Percentiles rank a stretch among this genome's conserved stretches.
phyloP scores from a whole-genome alignment of 2,329 filamentous ascomycete genomes.

The Aspergillus awamori region DNA sequence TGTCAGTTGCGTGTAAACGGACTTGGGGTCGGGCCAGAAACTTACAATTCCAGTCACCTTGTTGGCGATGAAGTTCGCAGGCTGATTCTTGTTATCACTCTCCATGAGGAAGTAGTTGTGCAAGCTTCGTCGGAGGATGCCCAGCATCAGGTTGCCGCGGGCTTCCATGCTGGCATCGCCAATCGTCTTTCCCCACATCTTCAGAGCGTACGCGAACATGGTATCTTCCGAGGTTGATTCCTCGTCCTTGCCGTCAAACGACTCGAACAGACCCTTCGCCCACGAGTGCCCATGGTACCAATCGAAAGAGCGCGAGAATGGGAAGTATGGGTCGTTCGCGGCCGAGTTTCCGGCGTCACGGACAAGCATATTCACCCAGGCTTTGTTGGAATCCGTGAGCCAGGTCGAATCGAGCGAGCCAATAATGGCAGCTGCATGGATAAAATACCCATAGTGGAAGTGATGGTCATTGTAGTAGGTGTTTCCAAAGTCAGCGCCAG shows the following conservation, averaged over 20 bases:
- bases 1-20: background rate
- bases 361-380: slow-evolving; percentile 80
- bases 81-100: slow-evolving; percentile 69
- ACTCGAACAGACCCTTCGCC: slow-evolving; percentile 66
- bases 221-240: slow-evolving; percentile 90
- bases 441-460: slow-evolving; percentile 78
- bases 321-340: slow-evolving; percentile 71
- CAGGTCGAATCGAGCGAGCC: slow-evolving; percentile 76
- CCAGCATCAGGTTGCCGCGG: slow-evolving; percentile 80
- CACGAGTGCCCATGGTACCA: slow-evolving; percentile 95
- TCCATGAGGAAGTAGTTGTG: slow-evolving; percentile 82
- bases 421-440: slow-evolving; percentile 82
- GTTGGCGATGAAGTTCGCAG: slow-evolving; percentile 77
- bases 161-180: slow-evolving; percentile 80
- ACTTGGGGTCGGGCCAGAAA: background rate
- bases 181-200: slow-evolving; percentile 86
- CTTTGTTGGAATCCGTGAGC: slow-evolving; percentile 69
- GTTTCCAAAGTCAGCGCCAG: slow-evolving; percentile 84
- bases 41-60: slow-evolving; percentile 64
- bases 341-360: slow-evolving; percentile 82
- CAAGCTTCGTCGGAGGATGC: slow-evolving; percentile 73
- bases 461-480: slow-evolving; percentile 71
- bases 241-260: slow-evolving; percentile 58
- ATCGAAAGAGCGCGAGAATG: slow-evolving; percentile 81
- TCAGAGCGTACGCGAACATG: slow-evolving; percentile 83